Evolutionary conservation across 495 filamentous ascomycete species (phyloP).

Genomic region (Neurospora sp.): DNA sequence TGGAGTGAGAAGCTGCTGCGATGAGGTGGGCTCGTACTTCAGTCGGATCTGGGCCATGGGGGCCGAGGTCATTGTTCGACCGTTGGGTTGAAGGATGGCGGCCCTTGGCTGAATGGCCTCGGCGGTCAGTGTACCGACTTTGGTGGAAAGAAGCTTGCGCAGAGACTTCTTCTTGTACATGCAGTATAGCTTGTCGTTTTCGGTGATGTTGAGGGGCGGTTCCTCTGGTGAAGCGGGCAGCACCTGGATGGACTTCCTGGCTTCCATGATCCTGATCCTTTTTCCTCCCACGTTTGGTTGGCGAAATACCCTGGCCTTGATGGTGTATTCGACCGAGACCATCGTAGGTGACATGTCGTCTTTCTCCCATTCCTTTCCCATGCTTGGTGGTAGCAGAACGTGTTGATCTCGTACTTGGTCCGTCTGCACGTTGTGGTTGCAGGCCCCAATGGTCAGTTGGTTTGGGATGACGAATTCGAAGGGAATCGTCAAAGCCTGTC

Average conservation of each 20-base stretch:
- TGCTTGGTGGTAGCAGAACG: conserved; percentile 65
- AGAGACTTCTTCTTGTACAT: conserved; percentile 67
- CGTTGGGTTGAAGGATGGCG: conserved; percentile 46
- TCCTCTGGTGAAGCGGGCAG: conserved; percentile 66
- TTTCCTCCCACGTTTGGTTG: conserved; percentile 16
- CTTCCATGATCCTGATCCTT: conserved; percentile 32
- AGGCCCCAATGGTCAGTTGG: conserved; percentile 49
- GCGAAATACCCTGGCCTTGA: conserved; percentile 49
- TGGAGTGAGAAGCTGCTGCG: conserved; percentile 33
- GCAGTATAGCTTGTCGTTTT: conserved; percentile 51
- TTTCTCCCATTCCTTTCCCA: conserved; percentile 55
- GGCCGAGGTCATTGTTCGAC: conserved; percentile 25
- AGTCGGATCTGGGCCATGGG: conserved; percentile 61
- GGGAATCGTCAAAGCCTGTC: conserved; percentile 46
- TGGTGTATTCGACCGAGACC: conserved; percentile 61
- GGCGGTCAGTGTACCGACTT: conserved; percentile 61
- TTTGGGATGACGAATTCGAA: conserved; percentile 84
- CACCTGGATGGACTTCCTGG: conserved; percentile 55
- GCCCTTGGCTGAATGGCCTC: conserved; percentile 65
- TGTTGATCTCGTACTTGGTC: conserved; percentile 59
- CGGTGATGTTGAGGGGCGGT: conserved; percentile 59
- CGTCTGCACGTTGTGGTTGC: conserved; percentile 36
- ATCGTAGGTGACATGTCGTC: conserved; percentile 82
- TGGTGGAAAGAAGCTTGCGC: conserved; percentile 66
- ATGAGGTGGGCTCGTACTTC: conserved; percentile 59